Evolutionary conservation across 495 filamentous ascomycete genomes (phyloP), one percentile per base, ranked within the genome.

Genomic region (Penicillium crystallinum): DNA sequence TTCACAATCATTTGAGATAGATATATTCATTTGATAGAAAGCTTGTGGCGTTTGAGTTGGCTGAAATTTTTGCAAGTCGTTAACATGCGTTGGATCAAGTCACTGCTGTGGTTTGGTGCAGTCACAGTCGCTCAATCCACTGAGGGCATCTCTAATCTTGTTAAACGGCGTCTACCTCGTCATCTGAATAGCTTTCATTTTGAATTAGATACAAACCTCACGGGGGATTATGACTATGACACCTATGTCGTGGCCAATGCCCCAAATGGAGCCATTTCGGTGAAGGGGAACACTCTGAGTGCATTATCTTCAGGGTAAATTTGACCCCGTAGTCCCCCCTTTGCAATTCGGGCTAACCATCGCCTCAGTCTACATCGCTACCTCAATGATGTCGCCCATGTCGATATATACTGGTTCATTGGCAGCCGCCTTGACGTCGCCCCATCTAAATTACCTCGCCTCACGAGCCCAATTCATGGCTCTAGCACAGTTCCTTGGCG

Each of bases 371-470:
- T 80, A 8, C 75, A 72, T 61, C 70, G 71, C 1, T 81, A 81
- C 49, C 56, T 81, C 33, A 72, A 67, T 19, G 71, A 69, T 51
- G 54, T 72, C 31, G 68, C 62, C n/a, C 67, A 78, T 58, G 72
- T 77, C 19, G 78, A 79, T 39, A 76, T 80, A 25, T 78, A 72
- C 56, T 81, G 78, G 78, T 79, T 63, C 46, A 70, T 67, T 44
- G 62, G 64, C 2, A 67, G 56, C 29, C 64, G 52, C 5, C 45
- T 67, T 34, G 46, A 63, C 19, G 22, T 52, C 6, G 62, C 56
- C 1, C 56, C 64, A 7, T 38, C 50, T 11, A 22, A 45, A 5
- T 43, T 67, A 4, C 64, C 61, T 33, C 52, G 2, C 10, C 34
- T 64, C 1, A 5, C 37, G 10, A 25, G 27, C 1, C 58, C 64